These are phyloP conservation scores for Exobasidium rhododendri DNA, from an alignment of 1,284 basidiomycete genomes.

Conservation along the genomic window DNA sequence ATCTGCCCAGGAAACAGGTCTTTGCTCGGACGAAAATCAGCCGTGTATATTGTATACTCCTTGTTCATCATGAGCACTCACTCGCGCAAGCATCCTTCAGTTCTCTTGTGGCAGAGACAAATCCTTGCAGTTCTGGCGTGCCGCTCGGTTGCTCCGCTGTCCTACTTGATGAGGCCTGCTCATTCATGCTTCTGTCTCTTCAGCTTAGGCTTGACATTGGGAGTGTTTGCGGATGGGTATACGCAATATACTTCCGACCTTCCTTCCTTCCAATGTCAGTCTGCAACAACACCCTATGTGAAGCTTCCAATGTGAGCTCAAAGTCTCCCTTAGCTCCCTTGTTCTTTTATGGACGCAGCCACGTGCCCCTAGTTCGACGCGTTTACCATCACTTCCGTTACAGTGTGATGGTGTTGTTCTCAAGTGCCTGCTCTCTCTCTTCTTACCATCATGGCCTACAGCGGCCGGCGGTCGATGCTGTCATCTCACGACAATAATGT, in stretches of 20 bases:
- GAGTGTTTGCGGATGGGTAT: too few relatives aligned
- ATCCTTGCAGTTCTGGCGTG: not conserved
- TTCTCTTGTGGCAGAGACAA: not conserved
- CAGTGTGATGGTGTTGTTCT: not conserved
- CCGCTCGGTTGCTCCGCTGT: not conserved
- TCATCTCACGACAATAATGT: not conserved
- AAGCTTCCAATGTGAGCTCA: too few relatives aligned
- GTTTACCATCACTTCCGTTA: not conserved
- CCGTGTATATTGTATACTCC: too few relatives aligned
- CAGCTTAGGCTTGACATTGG: too few relatives aligned
- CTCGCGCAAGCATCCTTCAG: not conserved
- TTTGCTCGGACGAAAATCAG: not conserved
- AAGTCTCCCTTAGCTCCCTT: too few relatives aligned
- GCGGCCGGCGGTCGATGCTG: not conserved
- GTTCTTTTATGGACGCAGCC: not conserved
- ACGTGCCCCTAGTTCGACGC: not conserved
- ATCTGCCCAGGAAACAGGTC: slow-evolving; percentile 60
- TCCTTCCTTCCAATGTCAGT: too few relatives aligned
- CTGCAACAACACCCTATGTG: too few relatives aligned
- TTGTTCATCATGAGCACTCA: not conserved
- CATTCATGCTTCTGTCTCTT: too few relatives aligned
- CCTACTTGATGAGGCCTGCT: not conserved
- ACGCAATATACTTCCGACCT: too few relatives aligned
- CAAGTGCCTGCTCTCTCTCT: not conserved
- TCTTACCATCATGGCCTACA: not conserved